A percentile compares a stretch with the other conserved stretches of the same genome.
phyloP scores from a whole-genome alignment of 345 rosid genomes.

The Erucastrum elatum region DNA sequence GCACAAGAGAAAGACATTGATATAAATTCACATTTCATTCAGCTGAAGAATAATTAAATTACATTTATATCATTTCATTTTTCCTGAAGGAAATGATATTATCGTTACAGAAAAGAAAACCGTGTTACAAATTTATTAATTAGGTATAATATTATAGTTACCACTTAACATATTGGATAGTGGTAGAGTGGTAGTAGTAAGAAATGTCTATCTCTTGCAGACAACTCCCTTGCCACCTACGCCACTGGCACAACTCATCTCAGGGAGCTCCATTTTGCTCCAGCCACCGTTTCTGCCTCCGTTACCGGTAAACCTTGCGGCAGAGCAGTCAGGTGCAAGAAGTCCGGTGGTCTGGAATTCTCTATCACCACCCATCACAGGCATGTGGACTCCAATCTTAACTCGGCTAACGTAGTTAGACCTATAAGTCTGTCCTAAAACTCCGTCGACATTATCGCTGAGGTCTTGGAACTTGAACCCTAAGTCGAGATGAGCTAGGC shows the following conservation, averaged over 20 bases:
- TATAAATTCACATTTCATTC: neutral
- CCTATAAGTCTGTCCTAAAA: constrained; percentile 63
- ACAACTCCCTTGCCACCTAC: constrained; percentile 53
- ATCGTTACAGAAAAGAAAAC: neutral
- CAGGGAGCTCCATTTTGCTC: constrained; percentile 38
- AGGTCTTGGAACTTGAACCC: constrained; percentile 58
- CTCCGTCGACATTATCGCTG: constrained; percentile 56
- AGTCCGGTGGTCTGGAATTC: constrained; percentile 55
- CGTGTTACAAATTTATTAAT: neutral
- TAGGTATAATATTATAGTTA: neutral
- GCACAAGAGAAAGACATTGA: neutral
- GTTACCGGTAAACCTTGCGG: constrained; percentile 41
- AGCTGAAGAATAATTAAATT: neutral
- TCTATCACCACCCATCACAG: constrained; percentile 61
- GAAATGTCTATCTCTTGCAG: constrained; percentile 49
- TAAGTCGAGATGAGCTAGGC: constrained; percentile 68
- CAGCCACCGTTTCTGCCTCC: neutral
- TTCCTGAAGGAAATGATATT: neutral
- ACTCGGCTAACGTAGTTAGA: constrained; percentile 52
- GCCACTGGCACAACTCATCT: constrained; percentile 48
- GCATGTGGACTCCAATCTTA: constrained; percentile 61
- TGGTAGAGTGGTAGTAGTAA: neutral
- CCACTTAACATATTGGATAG: neutral
- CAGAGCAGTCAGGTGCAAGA: constrained; percentile 55
- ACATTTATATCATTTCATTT: neutral